phyloP scores from a whole-genome alignment of 2,329 filamentous ascomycete genomes.

The Talaromyces sp. region DNA sequence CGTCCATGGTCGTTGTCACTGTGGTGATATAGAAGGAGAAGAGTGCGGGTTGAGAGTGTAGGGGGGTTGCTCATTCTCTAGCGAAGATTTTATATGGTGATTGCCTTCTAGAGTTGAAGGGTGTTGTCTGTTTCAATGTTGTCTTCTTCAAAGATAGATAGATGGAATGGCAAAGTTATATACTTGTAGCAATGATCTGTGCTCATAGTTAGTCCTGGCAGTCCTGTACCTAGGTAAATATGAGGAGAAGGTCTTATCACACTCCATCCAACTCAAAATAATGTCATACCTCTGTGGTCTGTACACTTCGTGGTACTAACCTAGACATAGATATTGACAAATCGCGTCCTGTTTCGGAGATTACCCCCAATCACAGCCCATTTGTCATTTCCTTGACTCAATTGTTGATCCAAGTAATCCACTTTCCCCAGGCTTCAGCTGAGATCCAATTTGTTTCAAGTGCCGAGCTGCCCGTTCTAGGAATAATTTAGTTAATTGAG shows the following conservation, averaged over 20 bases:
- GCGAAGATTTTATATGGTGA: no score
- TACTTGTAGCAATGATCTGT: neutral
- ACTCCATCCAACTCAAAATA: neutral
- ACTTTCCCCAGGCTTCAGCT: neutral
- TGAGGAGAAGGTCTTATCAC: slow-evolving; percentile 1
- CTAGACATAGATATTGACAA: neutral
- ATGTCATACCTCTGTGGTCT: neutral
- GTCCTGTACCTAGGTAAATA: neutral
- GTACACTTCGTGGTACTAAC: neutral
- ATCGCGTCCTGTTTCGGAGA: slow-evolving; percentile 18
- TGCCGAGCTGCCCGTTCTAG: neutral
- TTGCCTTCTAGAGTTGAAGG: neutral
- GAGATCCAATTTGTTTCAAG: slow-evolving; percentile 4
- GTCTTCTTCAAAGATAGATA: neutral
- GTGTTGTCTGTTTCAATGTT: neutral
- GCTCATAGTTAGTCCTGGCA: neutral
- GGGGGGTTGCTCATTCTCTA: slow-evolving; percentile 18
- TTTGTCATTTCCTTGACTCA: slow-evolving; percentile 4
- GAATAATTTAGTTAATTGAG: neutral
- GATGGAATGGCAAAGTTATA: neutral
- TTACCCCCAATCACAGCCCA: slow-evolving; percentile 15
- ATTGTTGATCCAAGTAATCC: neutral
- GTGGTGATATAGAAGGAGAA: slow-evolving; percentile 3
- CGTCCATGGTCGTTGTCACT: slow-evolving; percentile 4
- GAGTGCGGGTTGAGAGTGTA: neutral